Evolutionary conservation across 1,139 yeast species (phyloP).

Genomic region (Kodamaea sp.): DNA sequence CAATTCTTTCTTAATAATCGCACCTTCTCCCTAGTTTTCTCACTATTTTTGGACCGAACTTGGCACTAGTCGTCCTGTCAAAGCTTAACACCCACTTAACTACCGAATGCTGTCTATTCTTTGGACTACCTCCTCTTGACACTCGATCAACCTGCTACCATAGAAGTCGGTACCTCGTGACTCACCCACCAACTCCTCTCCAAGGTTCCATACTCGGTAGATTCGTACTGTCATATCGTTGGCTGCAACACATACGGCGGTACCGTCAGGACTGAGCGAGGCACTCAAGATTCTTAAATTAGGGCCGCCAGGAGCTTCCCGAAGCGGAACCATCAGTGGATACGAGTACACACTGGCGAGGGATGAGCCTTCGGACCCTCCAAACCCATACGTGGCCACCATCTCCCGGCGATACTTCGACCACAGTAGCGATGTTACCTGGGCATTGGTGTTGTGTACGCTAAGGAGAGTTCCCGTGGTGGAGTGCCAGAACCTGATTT

Average conservation of each 20-base stretch:
- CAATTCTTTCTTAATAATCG: too few relatives aligned
- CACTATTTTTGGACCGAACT: too few relatives aligned
- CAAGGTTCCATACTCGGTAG: slow-evolving; percentile 62
- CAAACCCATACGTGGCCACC: slow-evolving; percentile 80
- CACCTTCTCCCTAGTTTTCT: too few relatives aligned
- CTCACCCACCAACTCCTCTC: slow-evolving; percentile 29
- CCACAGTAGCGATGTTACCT: slow-evolving; percentile 82
- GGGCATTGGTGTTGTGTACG: slow-evolving; percentile 61
- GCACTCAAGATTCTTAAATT: slow-evolving; percentile 66
- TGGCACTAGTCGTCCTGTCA: too few relatives aligned
- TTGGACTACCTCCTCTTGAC: slow-evolving; percentile 51
- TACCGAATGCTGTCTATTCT: slow-evolving; percentile 20
- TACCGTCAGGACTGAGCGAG: slow-evolving; percentile 61
- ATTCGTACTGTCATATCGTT: slow-evolving; percentile 77
- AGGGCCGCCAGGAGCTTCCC: slow-evolving; percentile 53
- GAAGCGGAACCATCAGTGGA: slow-evolving; percentile 56
- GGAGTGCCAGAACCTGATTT: slow-evolving; percentile 80
- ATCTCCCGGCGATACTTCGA: slow-evolving; percentile 61
- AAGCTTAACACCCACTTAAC: too few relatives aligned
- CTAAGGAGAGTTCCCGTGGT: slow-evolving; percentile 67
- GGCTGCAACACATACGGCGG: slow-evolving; percentile 67
- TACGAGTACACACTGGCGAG: slow-evolving; percentile 61
- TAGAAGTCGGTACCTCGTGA: slow-evolving; percentile 41
- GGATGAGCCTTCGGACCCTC: slow-evolving; percentile 30
- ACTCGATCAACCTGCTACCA: slow-evolving; percentile 62